A percentile compares a stretch with the other conserved stretches of the same genome.
Conservation (phyloP, 2,329 filamentous ascomycete species). For the Hypomyces rosellus region DNA sequence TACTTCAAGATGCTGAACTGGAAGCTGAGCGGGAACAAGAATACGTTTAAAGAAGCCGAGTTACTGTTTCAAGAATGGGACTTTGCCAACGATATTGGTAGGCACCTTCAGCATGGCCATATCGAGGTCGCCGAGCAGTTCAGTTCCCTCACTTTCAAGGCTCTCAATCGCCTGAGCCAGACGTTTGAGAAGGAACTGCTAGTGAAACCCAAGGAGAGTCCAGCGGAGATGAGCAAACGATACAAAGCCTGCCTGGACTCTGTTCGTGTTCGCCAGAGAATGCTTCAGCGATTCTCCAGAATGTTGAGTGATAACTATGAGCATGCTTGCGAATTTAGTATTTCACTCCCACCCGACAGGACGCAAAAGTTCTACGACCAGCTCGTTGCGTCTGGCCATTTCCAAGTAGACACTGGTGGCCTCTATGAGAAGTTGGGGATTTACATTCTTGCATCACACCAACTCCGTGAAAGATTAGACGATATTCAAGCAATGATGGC, state of each 20-base stretch:
- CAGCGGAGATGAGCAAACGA: slow-evolving; percentile 87
- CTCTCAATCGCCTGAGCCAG: slow-evolving; percentile 75
- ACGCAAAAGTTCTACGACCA: slow-evolving; percentile 75
- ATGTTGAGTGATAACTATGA: slow-evolving; percentile 91
- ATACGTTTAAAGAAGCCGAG: slow-evolving; percentile 98
- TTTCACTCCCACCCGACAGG: slow-evolving; percentile 61
- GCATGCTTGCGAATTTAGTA: slow-evolving; percentile 91
- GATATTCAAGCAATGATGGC: slow-evolving; percentile 83
- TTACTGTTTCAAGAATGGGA: slow-evolving; percentile 97
- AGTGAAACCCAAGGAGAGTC: slow-evolving; percentile 74
- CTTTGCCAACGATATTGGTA: slow-evolving; percentile 89
- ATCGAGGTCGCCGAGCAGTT: slow-evolving; percentile 98
- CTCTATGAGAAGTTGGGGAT: slow-evolving; percentile 67
- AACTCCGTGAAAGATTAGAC: slow-evolving; percentile 65
- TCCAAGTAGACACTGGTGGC: slow-evolving; percentile 66
- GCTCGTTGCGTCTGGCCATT: slow-evolving; percentile 76
- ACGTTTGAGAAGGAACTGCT: slow-evolving; percentile 92
- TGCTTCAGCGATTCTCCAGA: slow-evolving; percentile 90
- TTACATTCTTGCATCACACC: slow-evolving; percentile 78
- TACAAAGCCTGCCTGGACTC: slow-evolving; percentile 96
- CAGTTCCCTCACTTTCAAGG: slow-evolving; percentile 87
- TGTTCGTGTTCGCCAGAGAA: slow-evolving; percentile 89
- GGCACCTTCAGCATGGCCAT: slow-evolving; percentile 86
- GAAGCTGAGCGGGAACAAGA: slow-evolving; percentile 96
- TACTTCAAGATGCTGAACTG: slow-evolving; percentile 99